phyloP scores from a whole-genome alignment of 164 flowering plant genomes.

The Aristolochia californica region DNA sequence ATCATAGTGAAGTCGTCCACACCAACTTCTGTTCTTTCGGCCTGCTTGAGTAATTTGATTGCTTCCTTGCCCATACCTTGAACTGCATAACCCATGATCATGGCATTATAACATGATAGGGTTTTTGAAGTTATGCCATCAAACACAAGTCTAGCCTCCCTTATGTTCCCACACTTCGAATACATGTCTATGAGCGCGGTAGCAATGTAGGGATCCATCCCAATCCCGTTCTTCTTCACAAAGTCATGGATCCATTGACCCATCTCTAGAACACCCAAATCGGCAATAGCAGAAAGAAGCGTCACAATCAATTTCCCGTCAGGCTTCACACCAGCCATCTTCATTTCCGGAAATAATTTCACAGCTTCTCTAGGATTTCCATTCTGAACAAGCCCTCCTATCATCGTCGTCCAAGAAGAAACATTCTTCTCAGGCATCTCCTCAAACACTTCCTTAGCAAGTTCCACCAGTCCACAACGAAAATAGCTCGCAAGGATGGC shows the following conservation, averaged over 20 bases:
- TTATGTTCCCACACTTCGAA: conserved; percentile 17
- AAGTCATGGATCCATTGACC: conserved; percentile 19
- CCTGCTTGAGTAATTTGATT: conserved; percentile 14
- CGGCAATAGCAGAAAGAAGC: conserved; percentile 14
- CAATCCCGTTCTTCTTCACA: conserved; percentile 10
- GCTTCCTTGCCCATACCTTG: conserved; percentile 20
- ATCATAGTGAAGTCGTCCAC: conserved; percentile 23
- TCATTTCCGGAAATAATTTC: conserved; percentile 17
- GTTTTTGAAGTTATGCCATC: conserved; percentile 18
- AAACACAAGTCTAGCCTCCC: conserved; percentile 20
- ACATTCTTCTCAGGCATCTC: conserved; percentile 15
- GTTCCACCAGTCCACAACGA: conserved; percentile 11
- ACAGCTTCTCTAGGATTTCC: conserved; percentile 11
- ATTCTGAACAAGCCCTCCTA: conserved; percentile 13
- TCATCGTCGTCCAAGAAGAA: conserved; percentile 16
- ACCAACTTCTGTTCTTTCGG: conserved; percentile 9
- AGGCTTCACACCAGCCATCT: conserved; percentile 8
- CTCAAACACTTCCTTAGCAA: conserved; percentile 13
- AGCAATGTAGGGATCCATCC: conserved; percentile 11
- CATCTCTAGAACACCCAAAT: conserved; percentile 13
- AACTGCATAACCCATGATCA: conserved; percentile 24
- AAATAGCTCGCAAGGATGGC: conserved; percentile 18
- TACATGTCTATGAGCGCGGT: conserved; percentile 25
- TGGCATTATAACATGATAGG: conserved; percentile 25
- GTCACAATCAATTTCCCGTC: conserved; percentile 11